Conservation (phyloP, 2,329 filamentous ascomycete genomes). For the Talaromyces sp. region DNA sequence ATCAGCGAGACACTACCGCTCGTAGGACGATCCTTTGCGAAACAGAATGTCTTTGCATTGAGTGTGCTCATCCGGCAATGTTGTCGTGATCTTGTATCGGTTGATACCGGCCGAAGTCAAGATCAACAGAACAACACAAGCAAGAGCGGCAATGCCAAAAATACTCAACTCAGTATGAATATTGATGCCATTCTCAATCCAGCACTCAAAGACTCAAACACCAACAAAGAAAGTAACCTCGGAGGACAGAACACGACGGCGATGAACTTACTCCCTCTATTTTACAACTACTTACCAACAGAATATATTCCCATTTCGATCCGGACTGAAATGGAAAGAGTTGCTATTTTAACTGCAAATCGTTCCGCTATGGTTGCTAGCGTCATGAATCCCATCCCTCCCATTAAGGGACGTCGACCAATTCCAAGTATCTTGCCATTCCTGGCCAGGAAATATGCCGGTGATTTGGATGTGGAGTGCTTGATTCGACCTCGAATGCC, state of each 20-base stretch:
- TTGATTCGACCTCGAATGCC: conserved; percentile 57
- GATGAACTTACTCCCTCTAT: conserved; percentile 55
- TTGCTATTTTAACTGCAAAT: conserved; percentile 67
- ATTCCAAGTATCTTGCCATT: conserved; percentile 77
- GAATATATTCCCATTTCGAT: conserved; percentile 65
- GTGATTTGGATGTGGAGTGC: conserved; percentile 66
- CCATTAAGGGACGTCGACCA: conserved; percentile 58
- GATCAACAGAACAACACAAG: conserved; percentile 29
- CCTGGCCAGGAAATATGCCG: conserved; percentile 62
- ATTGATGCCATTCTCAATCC: conserved; percentile 67
- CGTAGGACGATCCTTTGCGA: conserved; percentile 64
- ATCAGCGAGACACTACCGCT: conserved; percentile 56
- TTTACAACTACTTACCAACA: conserved; percentile 63
- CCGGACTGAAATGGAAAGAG: conserved; percentile 73
- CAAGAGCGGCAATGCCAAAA: conserved; percentile 38
- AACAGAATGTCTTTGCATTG: conserved; percentile 62
- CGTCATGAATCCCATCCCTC: conserved; percentile 70
- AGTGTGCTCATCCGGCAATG: conserved; percentile 61
- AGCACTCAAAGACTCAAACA: conserved; percentile 31
- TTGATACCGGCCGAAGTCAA: conserved; percentile 32
- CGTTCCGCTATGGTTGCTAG: conserved; percentile 74
- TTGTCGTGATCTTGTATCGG: conserved; percentile 68
- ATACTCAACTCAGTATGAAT: conserved; percentile 47
- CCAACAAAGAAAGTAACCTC: conserved; percentile 21
- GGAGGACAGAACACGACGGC: conserved; percentile 56